Evolutionary conservation across 1,284 basidiomycete species (phyloP), one percentile per base, ranked within the genome.

Genomic region (Blastosporella zonata): DNA sequence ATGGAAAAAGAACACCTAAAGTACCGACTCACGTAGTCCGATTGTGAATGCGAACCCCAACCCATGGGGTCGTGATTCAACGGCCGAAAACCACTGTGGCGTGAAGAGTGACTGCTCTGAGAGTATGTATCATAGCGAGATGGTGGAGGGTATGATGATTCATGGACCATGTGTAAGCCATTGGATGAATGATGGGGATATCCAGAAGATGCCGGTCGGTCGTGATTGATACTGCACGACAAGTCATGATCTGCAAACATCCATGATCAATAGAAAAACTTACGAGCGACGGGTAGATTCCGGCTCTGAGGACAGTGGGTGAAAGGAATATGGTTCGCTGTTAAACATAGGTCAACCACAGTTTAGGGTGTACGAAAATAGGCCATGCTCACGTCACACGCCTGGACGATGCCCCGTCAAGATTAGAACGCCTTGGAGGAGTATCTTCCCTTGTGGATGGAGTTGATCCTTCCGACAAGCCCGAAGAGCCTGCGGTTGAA

Each of bases 391-490:
- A 83, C 82, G 72, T 75, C 58, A 73, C 70, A 55, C 79, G 78
- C 60, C 81, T 74, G 45, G 48, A 45, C 6, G 78, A 70, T 37
- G 71, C 73, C 47, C 79, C 64, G 51, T 85, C 82, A 46, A 66
- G 53, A 46, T 74, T 71, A 25, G 69, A 69, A 39, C 76, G 73
- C 55, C 72, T 72, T 22, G 82, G 79, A 25, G 84, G 82, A 1
- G 79, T 79, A 53, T 68, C 74, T 49, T 82, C 79, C 42, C 82
- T 74, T 21, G 78, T 82, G 6, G 83, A 81, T 36, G 84, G 83
- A 12, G 83, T 82, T 10, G 59, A 59, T 34, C 51, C 53, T 46
- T 61, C 59, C 34, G 59, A 61, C 37, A 61, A n/a, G 21, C 36
- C 81, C 81, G 59, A 61, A 37, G 59, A 61, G 15, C 59, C 59